Evolutionary conservation across 164 flowering plant genomes (phyloP).

Genomic region (Hamamelis virginiana): DNA sequence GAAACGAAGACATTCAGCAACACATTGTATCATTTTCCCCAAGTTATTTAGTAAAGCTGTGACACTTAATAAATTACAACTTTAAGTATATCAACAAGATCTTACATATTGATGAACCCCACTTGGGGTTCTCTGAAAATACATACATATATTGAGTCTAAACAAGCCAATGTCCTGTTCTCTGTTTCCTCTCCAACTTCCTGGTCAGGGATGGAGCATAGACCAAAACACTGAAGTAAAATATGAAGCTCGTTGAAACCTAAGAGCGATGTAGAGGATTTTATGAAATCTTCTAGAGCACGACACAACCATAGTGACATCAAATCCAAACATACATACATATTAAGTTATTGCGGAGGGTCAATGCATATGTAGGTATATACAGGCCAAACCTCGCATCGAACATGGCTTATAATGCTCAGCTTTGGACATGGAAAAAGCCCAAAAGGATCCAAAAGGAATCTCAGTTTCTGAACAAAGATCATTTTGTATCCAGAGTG

Average conservation of each 20-base stretch:
- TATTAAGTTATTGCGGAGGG: not conserved
- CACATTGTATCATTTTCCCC: not conserved
- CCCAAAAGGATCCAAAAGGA: not conserved
- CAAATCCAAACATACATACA: conserved; percentile 2
- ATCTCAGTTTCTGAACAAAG: not conserved
- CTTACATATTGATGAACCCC: not conserved
- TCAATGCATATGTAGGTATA: conserved; percentile 8
- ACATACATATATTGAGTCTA: not conserved
- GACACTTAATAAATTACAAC: not conserved
- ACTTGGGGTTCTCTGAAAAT: conserved; percentile 2
- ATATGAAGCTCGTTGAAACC: not conserved
- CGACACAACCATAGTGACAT: conserved; percentile 1
- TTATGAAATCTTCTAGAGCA: not conserved
- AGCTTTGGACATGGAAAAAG: not conserved
- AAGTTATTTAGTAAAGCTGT: conserved; percentile 3
- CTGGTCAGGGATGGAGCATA: not conserved
- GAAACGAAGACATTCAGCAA: not conserved
- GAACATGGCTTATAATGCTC: not conserved
- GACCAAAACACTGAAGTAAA: not conserved
- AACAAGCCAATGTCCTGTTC: not conserved
- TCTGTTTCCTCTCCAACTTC: conserved; percentile 1
- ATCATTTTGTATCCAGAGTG: conserved; percentile 3
- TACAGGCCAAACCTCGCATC: conserved; percentile 18
- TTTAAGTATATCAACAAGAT: not conserved
- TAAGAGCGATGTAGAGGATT: not conserved